Evolutionary conservation across 208 protist genomes (phyloP).

Genomic region (Leishmania aethiopica): DNA sequence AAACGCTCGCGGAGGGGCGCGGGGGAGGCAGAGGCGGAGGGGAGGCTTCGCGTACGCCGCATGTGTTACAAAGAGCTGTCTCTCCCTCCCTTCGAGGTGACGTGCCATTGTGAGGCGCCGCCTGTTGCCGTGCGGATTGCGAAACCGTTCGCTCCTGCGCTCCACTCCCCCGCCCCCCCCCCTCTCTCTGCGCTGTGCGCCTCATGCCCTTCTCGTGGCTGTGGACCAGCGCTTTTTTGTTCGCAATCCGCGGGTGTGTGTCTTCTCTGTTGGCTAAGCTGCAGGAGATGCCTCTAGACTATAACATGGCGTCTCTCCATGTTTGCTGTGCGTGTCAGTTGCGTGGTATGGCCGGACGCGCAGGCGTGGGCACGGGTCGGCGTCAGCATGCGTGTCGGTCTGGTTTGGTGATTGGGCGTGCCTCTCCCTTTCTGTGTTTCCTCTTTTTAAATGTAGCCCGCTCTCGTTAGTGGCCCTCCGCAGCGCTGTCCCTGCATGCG

Average conservation of each 20-base stretch:
- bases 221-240: background rate
- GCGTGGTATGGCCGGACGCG: background rate
- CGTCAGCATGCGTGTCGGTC: background rate
- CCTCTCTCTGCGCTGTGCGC: background rate
- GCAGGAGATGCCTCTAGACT: background rate
- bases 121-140: background rate
- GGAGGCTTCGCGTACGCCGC: background rate
- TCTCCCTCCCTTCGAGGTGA: background rate
- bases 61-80: background rate
- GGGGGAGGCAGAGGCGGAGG: background rate
- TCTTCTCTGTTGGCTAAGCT: background rate
- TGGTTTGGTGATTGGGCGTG: background rate
- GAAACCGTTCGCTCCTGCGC: background rate
- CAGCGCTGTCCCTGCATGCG: background rate
- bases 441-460: background rate
- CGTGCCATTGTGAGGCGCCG: background rate
- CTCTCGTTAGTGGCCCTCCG: background rate
- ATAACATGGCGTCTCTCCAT: background rate
- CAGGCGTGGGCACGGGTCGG: background rate
- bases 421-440: background rate
- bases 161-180: background rate
- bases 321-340: background rate
- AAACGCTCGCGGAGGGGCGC: background rate
- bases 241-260: background rate
- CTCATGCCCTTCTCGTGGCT: background rate